These are phyloP conservation scores for Neoarthrinium moseri DNA, from an alignment of 2,329 filamentous ascomycete species.

Conservation along the genomic window DNA sequence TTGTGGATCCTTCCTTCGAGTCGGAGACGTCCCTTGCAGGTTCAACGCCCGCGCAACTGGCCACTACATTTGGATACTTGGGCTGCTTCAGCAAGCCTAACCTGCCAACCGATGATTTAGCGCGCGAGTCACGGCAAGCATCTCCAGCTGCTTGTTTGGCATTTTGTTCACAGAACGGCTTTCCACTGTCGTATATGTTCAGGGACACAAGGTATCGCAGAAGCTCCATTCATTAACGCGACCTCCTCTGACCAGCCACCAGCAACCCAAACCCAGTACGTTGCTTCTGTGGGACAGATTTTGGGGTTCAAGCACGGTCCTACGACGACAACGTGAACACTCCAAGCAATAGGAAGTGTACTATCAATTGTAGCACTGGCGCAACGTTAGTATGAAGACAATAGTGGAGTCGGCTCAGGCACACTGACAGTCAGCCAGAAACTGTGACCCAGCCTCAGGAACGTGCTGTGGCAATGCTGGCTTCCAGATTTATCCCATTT, in stretches of 20 bases:
- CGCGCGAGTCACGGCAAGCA: neutral
- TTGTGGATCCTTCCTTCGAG: conserved; percentile 6
- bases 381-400: neutral
- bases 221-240: neutral
- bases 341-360: neutral
- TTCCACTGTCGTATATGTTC: neutral
- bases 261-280: neutral
- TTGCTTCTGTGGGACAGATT: conserved; percentile 2
- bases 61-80: neutral
- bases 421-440: neutral
- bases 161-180: neutral
- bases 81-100: conserved; percentile 4
- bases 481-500: neutral
- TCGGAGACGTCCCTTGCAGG: neutral
- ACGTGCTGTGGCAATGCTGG: neutral
- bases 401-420: neutral
- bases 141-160: neutral
- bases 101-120: neutral
- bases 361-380: neutral
- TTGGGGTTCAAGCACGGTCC: neutral
- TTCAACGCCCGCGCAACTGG: neutral
- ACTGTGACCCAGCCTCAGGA: neutral
- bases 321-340: conserved; percentile 3
- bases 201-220: neutral
- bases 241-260: neutral